A percentile compares a stretch with the other conserved stretches of the same genome.
Evolutionary conservation across 2,329 filamentous ascomycete genomes (phyloP).

Genomic region (Aphanocladium album): DNA sequence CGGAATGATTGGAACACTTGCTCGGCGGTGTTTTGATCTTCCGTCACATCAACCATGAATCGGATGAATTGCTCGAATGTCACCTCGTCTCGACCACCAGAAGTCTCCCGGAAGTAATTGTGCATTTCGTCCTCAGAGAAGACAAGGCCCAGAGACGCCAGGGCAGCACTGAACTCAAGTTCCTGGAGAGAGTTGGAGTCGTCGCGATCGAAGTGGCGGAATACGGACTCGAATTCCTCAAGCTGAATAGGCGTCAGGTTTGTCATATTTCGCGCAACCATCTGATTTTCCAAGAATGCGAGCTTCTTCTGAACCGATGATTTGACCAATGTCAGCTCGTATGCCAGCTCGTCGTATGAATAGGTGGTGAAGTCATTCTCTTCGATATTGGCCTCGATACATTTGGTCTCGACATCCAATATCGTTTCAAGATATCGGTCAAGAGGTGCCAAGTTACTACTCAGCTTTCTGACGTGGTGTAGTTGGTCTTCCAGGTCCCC

Average conservation of each 20-base stretch:
- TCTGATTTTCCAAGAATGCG: conserved; percentile 94
- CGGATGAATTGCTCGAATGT: conserved; percentile 98
- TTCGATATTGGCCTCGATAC: conserved; percentile 94
- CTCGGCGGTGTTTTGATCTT: conserved; percentile 97
- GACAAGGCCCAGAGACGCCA: conserved; percentile 90
- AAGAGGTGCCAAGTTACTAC: conserved; percentile 80
- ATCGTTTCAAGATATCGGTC: conserved; percentile 89
- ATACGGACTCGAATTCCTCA: conserved; percentile 97
- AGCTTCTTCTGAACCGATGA: conserved; percentile 94
- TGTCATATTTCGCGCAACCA: conserved; percentile 97
- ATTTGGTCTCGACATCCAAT: conserved; percentile 78
- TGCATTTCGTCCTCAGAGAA: conserved; percentile 99
- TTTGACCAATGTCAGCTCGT: conserved; percentile 88
- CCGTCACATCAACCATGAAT: conserved; percentile 98
- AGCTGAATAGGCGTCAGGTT: conserved; percentile 97
- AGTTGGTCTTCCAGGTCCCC: conserved; percentile 95
- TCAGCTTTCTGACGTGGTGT: conserved; percentile 77
- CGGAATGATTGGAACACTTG: conserved; percentile 98
- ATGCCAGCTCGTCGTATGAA: conserved; percentile 91
- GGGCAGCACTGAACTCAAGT: conserved; percentile 89
- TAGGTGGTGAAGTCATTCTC: conserved; percentile 99
- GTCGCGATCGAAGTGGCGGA: conserved; percentile 95
- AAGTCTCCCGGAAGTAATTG: conserved; percentile 86
- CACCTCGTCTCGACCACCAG: conserved; percentile 70
- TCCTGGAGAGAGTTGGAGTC: conserved; percentile 85